A percentile compares a stretch with the other conserved stretches of the same genome.
Conservation (phyloP, 768 basidiomycete genomes). For the Lanmaoa rubissima region DNA sequence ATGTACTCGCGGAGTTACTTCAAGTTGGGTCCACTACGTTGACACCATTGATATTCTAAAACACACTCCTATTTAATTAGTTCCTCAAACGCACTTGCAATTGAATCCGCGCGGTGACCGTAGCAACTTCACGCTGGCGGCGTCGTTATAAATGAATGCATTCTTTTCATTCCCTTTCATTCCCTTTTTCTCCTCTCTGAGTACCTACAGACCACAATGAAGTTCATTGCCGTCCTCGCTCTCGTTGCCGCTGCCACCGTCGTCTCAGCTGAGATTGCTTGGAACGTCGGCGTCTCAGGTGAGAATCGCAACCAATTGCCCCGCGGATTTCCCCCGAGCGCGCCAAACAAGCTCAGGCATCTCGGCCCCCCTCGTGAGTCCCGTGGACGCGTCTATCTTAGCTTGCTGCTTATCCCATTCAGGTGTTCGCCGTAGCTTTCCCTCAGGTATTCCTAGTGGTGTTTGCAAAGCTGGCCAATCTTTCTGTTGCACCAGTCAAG, state of each 20-base stretch:
- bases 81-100: no score
- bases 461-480: conserved; percentile 17
- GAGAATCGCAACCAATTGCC: no score
- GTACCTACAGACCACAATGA: conserved; percentile 20
- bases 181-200: neutral
- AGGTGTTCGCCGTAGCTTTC: conserved; percentile 38
- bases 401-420: neutral
- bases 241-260: conserved; percentile 37
- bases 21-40: no score
- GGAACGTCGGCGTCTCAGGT: no score
- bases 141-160: no score
- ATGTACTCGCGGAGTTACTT: no score
- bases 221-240: conserved; percentile 33
- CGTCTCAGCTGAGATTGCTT: conserved; percentile 27
- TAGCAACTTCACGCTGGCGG: no score
- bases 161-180: neutral
- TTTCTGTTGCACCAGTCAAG: conserved; percentile 19
- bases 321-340: no score
- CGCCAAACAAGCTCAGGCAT: no score
- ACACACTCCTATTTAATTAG: no score
- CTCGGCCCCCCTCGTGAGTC: conserved; percentile 31
- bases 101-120: no score
- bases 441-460: conserved; percentile 35
- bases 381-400: neutral
- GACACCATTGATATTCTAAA: no score